Evolutionary conservation across 2,329 filamentous ascomycete genomes (phyloP).

Genomic region (Phaeoacremonium minimum): DNA sequence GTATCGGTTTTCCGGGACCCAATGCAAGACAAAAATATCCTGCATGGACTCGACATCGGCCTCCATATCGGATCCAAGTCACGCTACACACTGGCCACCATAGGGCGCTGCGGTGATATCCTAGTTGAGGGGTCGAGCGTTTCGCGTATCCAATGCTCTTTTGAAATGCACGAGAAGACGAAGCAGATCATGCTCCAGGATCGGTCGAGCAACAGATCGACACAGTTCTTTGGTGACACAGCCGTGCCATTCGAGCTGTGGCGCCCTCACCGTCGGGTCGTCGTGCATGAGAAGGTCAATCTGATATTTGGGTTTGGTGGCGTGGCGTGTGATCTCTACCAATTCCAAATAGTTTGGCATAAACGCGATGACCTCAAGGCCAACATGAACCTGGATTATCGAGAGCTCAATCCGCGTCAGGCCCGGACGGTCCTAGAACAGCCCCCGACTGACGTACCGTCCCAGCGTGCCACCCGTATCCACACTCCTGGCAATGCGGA

Average conservation of each 20-base stretch:
- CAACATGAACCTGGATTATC: too few species aligned
- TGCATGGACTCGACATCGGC: background rate
- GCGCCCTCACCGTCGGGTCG: background rate
- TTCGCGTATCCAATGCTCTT: background rate
- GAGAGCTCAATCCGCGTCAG: too few species aligned
- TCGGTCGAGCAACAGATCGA: background rate
- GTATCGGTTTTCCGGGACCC: background rate
- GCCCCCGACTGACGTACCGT: too few species aligned
- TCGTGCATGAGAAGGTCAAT: background rate
- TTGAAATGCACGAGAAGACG: background rate
- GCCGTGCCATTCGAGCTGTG: background rate
- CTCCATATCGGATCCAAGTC: background rate
- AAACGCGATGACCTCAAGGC: too few species aligned
- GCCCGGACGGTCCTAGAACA: too few species aligned
- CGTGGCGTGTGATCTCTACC: background rate
- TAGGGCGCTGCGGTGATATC: background rate
- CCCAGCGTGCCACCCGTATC: too few species aligned
- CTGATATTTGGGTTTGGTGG: background rate
- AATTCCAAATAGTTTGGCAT: background rate
- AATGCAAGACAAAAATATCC: too few species aligned
- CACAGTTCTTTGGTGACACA: background rate
- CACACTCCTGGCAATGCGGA: too few species aligned
- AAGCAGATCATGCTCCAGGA: background rate
- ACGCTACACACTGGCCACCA: background rate
- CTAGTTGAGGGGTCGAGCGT: background rate